Percentiles rank a stretch among this genome's conserved stretches.
phyloP scores from a whole-genome alignment of 225 moss, liverwort and hornwort genomes.

The Thuidium tamariscinum region DNA sequence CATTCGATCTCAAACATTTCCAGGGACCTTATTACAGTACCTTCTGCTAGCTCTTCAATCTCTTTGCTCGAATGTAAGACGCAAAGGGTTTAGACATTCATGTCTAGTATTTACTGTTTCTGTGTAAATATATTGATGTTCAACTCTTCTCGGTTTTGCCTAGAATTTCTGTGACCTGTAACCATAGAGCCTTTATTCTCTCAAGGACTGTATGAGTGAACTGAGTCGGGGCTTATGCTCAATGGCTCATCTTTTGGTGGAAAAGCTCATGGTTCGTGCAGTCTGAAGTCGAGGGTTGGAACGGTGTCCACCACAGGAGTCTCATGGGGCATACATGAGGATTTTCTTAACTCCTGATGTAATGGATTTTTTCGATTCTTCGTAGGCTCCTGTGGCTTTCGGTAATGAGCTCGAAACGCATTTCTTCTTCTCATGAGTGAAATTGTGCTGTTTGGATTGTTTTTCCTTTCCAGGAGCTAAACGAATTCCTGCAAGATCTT shows the following conservation, averaged over 20 bases:
- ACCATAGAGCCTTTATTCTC: neutral
- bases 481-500: constrained; percentile 84
- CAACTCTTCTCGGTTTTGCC: neutral
- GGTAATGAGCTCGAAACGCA: neutral
- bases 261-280: neutral
- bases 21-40: neutral
- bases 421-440: neutral
- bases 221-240: neutral
- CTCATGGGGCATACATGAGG: neutral
- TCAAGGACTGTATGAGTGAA: neutral
- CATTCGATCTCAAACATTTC: neutral
- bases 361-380: neutral
- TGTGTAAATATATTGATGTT: neutral
- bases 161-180: neutral
- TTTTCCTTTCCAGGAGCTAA: constrained; percentile 52
- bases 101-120: neutral
- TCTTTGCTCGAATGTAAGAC: neutral
- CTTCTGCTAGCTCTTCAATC: neutral
- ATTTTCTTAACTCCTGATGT: neutral
- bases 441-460: neutral
- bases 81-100: neutral
- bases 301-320: neutral
- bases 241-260: neutral
- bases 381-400: neutral
- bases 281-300: neutral